Evolutionary conservation across 2,329 filamentous ascomycete species (phyloP), one percentile per base, ranked within the genome.

Genomic region (Calonectria hongkongensis): DNA sequence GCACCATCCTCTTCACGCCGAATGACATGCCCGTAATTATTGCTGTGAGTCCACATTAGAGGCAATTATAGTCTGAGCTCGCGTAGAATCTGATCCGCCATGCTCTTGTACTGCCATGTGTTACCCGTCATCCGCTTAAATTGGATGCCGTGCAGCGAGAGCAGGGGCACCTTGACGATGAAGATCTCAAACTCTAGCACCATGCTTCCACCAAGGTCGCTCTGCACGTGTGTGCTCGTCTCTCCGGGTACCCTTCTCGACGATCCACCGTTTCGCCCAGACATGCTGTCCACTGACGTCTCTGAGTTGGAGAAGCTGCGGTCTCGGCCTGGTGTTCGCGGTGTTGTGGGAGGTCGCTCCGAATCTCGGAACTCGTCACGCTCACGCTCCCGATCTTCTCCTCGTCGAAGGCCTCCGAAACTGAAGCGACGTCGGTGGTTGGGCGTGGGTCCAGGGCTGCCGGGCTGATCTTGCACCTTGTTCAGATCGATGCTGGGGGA

Each of bases 21-120:
- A 41, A 41, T 28, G 54, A 41, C 21, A 47, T 21, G 36, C 51
- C 39, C 21, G 45, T 56, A 51, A 45, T 66, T 66, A 28, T 54
- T 43, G 43, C 51, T 36, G 47, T 43, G 48, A 15, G 36, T 64
- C 28, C 27, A 33, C 18, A 33, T 15, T 21, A 62, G 50, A 71
- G 69, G 36, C 41, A 33, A 74, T 87, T 86, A 98, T 75, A 98
- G 89, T 81, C 92, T 92, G 78, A 99, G 86, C 83, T 97, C 95
- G 81, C 94, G 92, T 78, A 99, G 87, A 80, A 99, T 98, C 79
- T 95, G 95, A 84, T 98, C 96, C 43, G 97, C 97, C 95, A 98
- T 97, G 81, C 95, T 96, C 88, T 98, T 98, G 86, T 98, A 99
- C 84, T 98, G 96, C 96, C 96, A 98, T 71, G 97, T 98, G 72